Evolutionary conservation across 805 yeast species (phyloP), one percentile per base, ranked within the genome.

Genomic region (Saccharomycopsis oosterbeekiorum): DNA sequence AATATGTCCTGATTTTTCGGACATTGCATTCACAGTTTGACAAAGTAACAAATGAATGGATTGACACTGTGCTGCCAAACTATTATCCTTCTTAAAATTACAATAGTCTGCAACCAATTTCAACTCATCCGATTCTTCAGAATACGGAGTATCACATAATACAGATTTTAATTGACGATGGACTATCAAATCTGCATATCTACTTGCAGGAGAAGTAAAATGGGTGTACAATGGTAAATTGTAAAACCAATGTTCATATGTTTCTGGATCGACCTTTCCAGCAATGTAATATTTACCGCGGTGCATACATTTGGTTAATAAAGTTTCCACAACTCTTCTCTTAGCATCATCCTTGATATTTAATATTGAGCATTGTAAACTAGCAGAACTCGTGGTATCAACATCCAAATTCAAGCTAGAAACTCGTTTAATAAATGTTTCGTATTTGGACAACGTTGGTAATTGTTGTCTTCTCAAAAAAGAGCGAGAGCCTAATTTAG

Each of bases 61-160:
- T 73, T 94, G 99, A 67, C 89, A 96, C 74, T 93, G 98, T 1
- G 97, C 97, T 64, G 83, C 83, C 65, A 84, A 84, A 1, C 98
- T 94, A 72, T 97, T 92, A 69, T 93, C 98, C 70, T 91, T 89
- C 73, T 92, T 91, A 79, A 93, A 94, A 68, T 90, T 91, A 74
- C 97, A 93, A 71, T 91, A 92, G 68, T 93, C 97, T 11, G 96
- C 86, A 39, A 89, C 81, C 68, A 89, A 86, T 68, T 88, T 86
- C 67, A 92, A 76, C 0, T 91, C 77, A 43, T 88, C 93, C 59
- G 83, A 70, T 63, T 85, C 89, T 56, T 81, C 82, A 19, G 71
- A 71, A 50, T 77, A 80, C 15, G 58, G 61, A 5, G 60, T 51
- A 40, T 66, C 67, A 42, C 73, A 74, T 47, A 94, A 71, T 34